These are phyloP conservation scores for Talaromyces sp. DNA, from an alignment of 2,329 filamentous ascomycete species.

Conservation along the genomic window DNA sequence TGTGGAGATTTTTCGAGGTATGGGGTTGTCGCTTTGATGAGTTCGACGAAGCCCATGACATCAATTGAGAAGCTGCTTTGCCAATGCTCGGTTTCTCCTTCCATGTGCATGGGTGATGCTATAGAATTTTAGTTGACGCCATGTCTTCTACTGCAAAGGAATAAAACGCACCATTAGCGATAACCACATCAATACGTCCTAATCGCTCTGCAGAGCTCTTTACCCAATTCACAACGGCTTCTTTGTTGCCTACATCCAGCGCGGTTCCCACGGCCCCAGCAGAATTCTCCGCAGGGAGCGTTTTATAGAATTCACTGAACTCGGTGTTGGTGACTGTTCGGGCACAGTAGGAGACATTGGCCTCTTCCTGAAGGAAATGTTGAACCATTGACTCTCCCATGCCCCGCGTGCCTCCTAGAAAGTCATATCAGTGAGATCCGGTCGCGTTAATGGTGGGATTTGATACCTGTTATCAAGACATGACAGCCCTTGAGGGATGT, in stretches of 20 bases:
- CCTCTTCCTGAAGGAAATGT: constrained; percentile 24
- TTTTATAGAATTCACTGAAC: constrained; percentile 17
- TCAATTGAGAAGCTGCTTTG: constrained; percentile 21
- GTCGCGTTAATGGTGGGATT: neutral
- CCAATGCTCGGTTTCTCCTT: constrained; percentile 20
- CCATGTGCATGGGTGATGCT: constrained; percentile 23
- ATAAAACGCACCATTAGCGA: constrained; percentile 22
- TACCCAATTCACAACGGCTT: constrained; percentile 21
- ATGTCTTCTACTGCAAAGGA: neutral
- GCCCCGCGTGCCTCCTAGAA: constrained; percentile 24
- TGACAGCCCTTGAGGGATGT: neutral
- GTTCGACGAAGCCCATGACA: constrained; percentile 23
- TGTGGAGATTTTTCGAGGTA: constrained; percentile 20
- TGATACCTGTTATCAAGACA: neutral
- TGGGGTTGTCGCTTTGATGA: constrained; percentile 19
- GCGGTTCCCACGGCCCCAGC: constrained; percentile 20
- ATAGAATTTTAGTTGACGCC: neutral
- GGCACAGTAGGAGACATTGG: constrained; percentile 24
- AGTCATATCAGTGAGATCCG: neutral
- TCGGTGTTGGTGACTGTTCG: constrained; percentile 21
- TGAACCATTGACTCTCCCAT: constrained; percentile 27
- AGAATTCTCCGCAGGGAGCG: constrained; percentile 12
- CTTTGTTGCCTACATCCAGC: constrained; percentile 20
- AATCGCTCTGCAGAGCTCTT: constrained; percentile 13
- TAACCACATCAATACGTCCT: constrained; percentile 21